A percentile compares a stretch with the other conserved stretches of the same genome.
Conservation (phyloP, 305 asterid species). For the Solanum hybrid region DNA sequence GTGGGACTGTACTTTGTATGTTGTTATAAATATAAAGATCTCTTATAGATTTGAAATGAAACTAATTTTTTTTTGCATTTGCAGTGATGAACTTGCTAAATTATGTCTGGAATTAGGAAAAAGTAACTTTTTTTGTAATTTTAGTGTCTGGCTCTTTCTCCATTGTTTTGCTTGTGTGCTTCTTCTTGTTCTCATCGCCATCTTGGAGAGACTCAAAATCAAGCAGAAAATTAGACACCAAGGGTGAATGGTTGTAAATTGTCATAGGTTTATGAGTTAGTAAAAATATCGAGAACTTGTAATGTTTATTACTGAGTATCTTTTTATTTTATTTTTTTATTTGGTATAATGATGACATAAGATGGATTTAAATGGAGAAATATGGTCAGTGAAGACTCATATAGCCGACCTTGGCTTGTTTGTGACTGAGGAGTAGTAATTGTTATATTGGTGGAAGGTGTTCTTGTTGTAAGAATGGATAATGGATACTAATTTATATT, state of each 20-base stretch:
- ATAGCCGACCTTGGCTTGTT: background rate
- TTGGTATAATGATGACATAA: background rate
- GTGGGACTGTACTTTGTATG: background rate
- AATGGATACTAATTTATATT: background rate
- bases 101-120: background rate
- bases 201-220: background rate
- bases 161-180: background rate
- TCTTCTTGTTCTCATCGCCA: background rate
- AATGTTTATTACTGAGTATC: background rate
- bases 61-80: background rate
- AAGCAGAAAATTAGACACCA: background rate
- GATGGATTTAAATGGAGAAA: background rate
- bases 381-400: background rate
- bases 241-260: background rate
- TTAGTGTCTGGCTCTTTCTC: background rate
- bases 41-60: background rate
- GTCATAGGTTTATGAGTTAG: background rate
- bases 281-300: background rate
- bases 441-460: background rate
- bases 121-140: background rate
- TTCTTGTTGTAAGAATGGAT: background rate
- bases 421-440: background rate
- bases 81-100: background rate
- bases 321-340: background rate
- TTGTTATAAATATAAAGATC: background rate